phyloP scores from a whole-genome alignment of 306 rosid genomes.

The Rosa chinensis region DNA sequence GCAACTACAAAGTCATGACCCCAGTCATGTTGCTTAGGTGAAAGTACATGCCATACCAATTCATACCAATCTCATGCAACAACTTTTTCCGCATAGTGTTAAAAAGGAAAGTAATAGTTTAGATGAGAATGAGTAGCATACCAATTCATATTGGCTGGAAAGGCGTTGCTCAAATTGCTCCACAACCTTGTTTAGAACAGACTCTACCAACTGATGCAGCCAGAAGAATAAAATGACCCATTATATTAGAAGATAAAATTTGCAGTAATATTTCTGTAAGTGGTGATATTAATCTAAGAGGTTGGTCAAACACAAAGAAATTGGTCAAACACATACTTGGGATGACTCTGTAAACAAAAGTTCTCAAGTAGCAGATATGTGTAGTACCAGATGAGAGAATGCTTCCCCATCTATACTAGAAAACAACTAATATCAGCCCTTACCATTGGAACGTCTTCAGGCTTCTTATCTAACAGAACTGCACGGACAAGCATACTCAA shows the following conservation, averaged over 20 bases:
- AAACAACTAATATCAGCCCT: conserved; percentile 19
- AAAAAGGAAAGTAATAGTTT: neutral
- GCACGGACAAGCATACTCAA: conserved; percentile 75
- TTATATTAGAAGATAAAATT: conserved; percentile 15
- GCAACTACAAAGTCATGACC: neutral
- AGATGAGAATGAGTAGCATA: conserved; percentile 28
- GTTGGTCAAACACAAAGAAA: neutral
- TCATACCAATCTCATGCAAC: neutral
- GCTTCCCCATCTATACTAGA: neutral
- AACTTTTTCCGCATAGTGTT: neutral
- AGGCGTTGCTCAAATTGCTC: conserved; percentile 87
- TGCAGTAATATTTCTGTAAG: neutral
- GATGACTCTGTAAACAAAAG: neutral
- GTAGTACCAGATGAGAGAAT: neutral
- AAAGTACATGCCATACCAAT: neutral
- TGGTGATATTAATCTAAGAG: neutral
- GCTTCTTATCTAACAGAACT: conserved; percentile 72
- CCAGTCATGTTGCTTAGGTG: neutral
- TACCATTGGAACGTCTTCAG: conserved; percentile 91
- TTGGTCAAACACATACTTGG: neutral
- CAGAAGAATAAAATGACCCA: conserved; percentile 32
- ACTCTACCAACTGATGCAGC: conserved; percentile 75
- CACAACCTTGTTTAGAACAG: conserved; percentile 75
- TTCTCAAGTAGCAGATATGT: neutral
- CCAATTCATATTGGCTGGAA: conserved; percentile 62